Conservation (phyloP, 108 stramenopile genomes). For the Parietichytrium sp. region DNA sequence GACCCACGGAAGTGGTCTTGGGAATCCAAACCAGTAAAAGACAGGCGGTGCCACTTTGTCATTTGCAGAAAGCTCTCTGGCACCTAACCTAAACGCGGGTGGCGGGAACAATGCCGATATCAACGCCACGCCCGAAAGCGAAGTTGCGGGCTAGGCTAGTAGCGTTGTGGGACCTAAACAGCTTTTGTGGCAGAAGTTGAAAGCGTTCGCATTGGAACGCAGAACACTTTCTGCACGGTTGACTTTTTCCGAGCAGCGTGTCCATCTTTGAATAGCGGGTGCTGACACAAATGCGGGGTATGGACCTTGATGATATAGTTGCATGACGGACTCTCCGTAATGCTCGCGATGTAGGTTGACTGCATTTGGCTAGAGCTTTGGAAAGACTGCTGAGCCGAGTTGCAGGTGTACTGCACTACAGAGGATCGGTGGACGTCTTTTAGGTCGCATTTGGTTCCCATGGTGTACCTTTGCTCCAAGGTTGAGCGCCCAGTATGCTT, state of each 20-base stretch:
- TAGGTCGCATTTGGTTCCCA: background rate
- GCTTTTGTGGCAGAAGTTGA: no score
- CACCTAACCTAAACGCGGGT: background rate
- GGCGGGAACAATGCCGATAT: background rate
- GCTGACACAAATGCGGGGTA: background rate
- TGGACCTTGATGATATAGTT: slow-evolving; percentile 19
- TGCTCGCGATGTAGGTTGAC: background rate
- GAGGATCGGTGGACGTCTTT: background rate
- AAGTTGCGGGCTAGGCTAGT: background rate
- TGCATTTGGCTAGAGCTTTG: background rate
- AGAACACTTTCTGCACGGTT: background rate
- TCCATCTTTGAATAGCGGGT: background rate
- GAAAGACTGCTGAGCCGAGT: no score
- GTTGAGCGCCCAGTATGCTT: background rate
- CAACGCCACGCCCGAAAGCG: background rate
- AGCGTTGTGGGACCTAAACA: background rate
- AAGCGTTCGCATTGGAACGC: background rate
- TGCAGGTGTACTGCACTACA: background rate
- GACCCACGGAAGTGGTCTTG: background rate
- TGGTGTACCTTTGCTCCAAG: background rate
- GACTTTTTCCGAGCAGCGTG: background rate
- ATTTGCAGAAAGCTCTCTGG: background rate
- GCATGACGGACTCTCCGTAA: slow-evolving; percentile 22
- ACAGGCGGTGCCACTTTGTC: background rate
- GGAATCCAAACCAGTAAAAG: background rate